Evolutionary conservation across 2,329 filamentous ascomycete species (phyloP).

Genomic region (Tetracladium maxilliforme): DNA sequence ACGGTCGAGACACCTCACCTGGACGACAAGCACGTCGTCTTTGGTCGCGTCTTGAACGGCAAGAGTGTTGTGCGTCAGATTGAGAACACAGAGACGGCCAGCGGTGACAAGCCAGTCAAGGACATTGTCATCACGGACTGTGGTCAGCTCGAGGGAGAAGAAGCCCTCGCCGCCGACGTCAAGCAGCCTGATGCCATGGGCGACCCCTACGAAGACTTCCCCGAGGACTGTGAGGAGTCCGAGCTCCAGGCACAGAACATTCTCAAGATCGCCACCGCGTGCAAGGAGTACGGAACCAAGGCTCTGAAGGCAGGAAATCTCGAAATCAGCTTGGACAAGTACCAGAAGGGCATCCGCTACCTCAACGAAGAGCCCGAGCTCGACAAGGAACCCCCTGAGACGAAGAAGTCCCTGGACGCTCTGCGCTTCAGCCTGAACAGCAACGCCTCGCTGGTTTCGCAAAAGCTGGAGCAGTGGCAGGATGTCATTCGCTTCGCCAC

Average conservation of each 20-base stretch:
- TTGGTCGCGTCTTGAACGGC: constrained; percentile 83
- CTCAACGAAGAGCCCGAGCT: constrained; percentile 70
- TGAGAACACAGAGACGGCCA: constrained; percentile 65
- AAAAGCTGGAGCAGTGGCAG: constrained; percentile 61
- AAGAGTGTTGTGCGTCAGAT: constrained; percentile 84
- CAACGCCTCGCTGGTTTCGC: constrained; percentile 74
- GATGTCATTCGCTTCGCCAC: constrained; percentile 58
- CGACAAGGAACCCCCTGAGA: constrained; percentile 56
- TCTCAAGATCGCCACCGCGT: constrained; percentile 64
- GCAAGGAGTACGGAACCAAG: constrained; percentile 86
- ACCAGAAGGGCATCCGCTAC: constrained; percentile 85
- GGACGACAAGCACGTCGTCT: constrained; percentile 94
- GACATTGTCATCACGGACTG: constrained; percentile 70
- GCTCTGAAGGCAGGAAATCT: constrained; percentile 75
- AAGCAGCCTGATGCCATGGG: constrained; percentile 68
- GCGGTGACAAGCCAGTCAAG: constrained; percentile 61
- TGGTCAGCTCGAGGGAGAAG: constrained; percentile 66
- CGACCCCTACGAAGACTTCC: constrained; percentile 90
- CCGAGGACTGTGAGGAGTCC: constrained; percentile 56
- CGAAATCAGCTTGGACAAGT: constrained; percentile 67
- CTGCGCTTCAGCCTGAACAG: constrained; percentile 78
- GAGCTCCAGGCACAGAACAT: constrained; percentile 53
- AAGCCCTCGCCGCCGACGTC: constrained; percentile 48
- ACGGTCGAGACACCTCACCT: constrained; percentile 91
- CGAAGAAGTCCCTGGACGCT: constrained; percentile 50